Percentiles rank a stretch among this genome's conserved stretches.
Conservation (phyloP, 2,329 filamentous ascomycete genomes). For the Raffaelea arxii region DNA sequence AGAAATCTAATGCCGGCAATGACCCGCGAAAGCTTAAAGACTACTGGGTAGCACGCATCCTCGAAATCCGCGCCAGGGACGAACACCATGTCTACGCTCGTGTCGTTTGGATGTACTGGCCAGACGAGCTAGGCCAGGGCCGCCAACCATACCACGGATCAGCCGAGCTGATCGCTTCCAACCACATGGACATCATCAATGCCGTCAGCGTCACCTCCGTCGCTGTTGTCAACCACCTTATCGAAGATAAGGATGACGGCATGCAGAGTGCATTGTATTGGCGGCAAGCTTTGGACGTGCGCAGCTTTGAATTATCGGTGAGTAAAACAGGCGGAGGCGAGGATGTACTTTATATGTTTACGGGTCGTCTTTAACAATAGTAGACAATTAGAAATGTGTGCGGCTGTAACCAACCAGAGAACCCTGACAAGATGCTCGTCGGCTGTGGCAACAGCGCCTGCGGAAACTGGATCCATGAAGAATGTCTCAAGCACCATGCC, state of each 20-base stretch:
- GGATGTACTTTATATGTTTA: background rate
- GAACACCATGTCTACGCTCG: constrained; percentile 67
- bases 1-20: constrained; percentile 30
- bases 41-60: constrained; percentile 66
- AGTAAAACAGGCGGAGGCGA: too few species aligned
- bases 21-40: constrained; percentile 35
- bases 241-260: constrained; percentile 58
- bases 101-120: constrained; percentile 69
- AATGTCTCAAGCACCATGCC: constrained; percentile 49
- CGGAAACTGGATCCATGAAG: constrained; percentile 52
- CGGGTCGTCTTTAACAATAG: background rate
- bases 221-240: constrained; percentile 56
- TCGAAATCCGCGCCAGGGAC: constrained; percentile 66
- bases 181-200: constrained; percentile 70
- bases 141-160: constrained; percentile 58
- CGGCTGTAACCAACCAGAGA: constrained; percentile 49
- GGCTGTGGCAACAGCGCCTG: constrained; percentile 46
- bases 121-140: constrained; percentile 51
- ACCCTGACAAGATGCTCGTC: constrained; percentile 50
- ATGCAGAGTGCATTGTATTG: constrained; percentile 51
- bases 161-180: constrained; percentile 61
- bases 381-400: constrained; percentile 47
- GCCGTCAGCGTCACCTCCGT: constrained; percentile 56
- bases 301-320: constrained; percentile 49
- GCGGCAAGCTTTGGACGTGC: constrained; percentile 52